phyloP scores from a whole-genome alignment of 2,329 filamentous ascomycete genomes.

The Blastomyces silverae region DNA sequence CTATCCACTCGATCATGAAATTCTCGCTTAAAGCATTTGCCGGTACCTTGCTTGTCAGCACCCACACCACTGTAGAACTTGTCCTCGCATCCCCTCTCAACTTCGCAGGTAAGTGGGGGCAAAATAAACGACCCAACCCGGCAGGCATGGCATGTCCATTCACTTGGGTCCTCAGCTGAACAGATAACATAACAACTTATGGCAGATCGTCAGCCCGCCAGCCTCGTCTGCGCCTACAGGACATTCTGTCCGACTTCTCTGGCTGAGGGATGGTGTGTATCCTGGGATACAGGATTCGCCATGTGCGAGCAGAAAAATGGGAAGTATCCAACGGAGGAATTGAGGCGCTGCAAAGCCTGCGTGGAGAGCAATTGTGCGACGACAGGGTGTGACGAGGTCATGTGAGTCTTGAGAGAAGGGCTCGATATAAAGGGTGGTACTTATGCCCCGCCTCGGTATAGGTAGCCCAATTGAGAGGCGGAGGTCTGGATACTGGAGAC shows the following conservation, averaged over 20 bases:
- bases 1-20: neutral
- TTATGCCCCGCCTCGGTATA: neutral
- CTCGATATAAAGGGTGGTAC: neutral
- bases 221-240: neutral
- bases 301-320: neutral
- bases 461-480: neutral
- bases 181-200: no score
- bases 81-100: neutral
- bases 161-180: neutral
- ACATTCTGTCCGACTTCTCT: neutral
- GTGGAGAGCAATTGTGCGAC: slow-evolving; percentile 7
- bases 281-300: slow-evolving; percentile 2
- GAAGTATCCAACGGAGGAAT: neutral
- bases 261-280: neutral
- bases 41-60: neutral
- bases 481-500: neutral
- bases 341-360: slow-evolving; percentile 1
- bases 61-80: neutral
- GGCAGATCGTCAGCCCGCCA: slow-evolving; percentile 1
- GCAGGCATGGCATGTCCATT: neutral
- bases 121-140: neutral
- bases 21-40: neutral
- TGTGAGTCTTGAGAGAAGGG: neutral
- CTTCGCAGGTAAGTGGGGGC: neutral
- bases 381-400: neutral